Evolutionary conservation across 768 basidiomycete species (phyloP).

Genomic region (Coprinopsis marcescibilis): DNA sequence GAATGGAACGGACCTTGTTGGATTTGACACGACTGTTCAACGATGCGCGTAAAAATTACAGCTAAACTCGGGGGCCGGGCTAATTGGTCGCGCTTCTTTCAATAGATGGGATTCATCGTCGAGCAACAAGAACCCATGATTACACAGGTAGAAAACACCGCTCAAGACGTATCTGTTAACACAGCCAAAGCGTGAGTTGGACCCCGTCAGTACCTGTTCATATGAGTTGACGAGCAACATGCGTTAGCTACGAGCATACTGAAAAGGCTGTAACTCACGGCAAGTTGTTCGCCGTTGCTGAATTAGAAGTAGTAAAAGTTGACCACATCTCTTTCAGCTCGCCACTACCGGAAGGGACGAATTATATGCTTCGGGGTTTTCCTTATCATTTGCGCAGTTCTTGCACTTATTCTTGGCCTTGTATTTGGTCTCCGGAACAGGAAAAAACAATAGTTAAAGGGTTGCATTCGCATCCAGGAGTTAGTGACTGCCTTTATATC

Average conservation of each 20-base stretch:
- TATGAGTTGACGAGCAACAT: background rate
- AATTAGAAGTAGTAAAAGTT: background rate
- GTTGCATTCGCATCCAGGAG: too few relatives aligned
- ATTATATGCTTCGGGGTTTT: slow-evolving; percentile 79
- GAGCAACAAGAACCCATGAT: slow-evolving; percentile 79
- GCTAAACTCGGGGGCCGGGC: background rate
- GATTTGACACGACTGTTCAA: slow-evolving; percentile 85
- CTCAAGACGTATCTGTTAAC: slow-evolving; percentile 57
- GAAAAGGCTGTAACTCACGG: slow-evolving; percentile 59
- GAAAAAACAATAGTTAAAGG: background rate
- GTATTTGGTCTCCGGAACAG: slow-evolving; percentile 25
- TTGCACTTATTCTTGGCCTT: slow-evolving; percentile 56
- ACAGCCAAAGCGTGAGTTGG: slow-evolving; percentile 62
- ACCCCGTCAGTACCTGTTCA: background rate
- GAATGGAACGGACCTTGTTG: slow-evolving; percentile 82
- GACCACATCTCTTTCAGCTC: slow-evolving; percentile 16
- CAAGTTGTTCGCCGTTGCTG: slow-evolving; percentile 13
- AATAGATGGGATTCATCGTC: slow-evolving; percentile 72
- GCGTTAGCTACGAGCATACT: slow-evolving; percentile 51
- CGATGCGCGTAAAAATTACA: slow-evolving; percentile 47
- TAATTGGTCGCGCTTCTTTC: slow-evolving; percentile 5
- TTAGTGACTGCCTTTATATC: background rate
- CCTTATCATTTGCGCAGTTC: slow-evolving; percentile 47
- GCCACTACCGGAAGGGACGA: slow-evolving; percentile 69
- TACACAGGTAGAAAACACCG: slow-evolving; percentile 54